A percentile compares a stretch with the other conserved stretches of the same genome.
Evolutionary conservation across 768 basidiomycete species (phyloP).

Genomic region (Amyloporia xantha): DNA sequence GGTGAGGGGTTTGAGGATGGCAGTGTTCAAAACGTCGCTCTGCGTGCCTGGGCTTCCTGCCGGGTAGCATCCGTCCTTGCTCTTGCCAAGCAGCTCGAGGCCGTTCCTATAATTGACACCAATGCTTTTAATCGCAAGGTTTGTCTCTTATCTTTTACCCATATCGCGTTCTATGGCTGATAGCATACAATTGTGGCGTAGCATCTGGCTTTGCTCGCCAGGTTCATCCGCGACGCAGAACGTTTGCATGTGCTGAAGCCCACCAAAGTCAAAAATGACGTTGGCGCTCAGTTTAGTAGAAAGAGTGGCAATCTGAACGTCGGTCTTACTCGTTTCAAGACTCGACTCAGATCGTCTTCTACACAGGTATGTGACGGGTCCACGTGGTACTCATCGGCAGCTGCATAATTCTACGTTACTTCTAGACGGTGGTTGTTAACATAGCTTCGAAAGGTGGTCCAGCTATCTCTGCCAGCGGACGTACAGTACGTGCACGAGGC

Average conservation of each 20-base stretch:
- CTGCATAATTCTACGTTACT: constrained; percentile 1
- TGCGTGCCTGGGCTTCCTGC: constrained; percentile 3
- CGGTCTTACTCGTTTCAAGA: constrained; percentile 36
- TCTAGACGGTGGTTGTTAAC: constrained; percentile 17
- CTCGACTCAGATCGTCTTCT: constrained; percentile 31
- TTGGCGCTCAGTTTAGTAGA: constrained; percentile 23
- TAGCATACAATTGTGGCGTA: constrained; percentile 13
- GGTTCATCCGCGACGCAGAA: constrained; percentile 37
- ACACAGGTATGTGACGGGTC: constrained; percentile 30
- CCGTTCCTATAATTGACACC: background rate
- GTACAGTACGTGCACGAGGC: constrained; percentile 26
- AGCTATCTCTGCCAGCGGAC: constrained; percentile 9
- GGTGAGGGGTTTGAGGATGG: background rate
- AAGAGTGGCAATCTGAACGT: constrained; percentile 29
- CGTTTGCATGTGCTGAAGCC: constrained; percentile 46
- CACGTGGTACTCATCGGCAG: background rate
- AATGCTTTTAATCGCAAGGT: background rate
- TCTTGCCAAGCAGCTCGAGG: background rate
- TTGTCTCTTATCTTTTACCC: background rate
- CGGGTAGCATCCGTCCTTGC: background rate
- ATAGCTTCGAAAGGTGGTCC: background rate
- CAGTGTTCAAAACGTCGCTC: background rate
- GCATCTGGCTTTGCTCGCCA: constrained; percentile 41
- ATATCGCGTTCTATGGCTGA: background rate
- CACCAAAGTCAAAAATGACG: constrained; percentile 33